Evolutionary conservation across 2,329 filamentous ascomycete genomes (phyloP), one percentile per base, ranked within the genome.

Genomic region (Pyrenophora seminiperda): DNA sequence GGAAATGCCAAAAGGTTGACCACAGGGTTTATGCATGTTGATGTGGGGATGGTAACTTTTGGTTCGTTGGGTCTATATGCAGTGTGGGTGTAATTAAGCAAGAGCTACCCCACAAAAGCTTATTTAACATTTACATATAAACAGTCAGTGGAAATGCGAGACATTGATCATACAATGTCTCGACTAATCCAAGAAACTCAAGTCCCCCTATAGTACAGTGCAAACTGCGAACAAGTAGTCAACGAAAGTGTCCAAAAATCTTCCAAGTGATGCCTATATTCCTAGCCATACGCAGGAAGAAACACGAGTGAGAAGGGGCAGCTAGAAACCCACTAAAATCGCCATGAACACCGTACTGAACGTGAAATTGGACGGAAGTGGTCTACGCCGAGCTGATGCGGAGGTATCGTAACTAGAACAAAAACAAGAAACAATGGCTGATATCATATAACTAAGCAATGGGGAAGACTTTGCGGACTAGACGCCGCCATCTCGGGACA

Each of bases 401-500:
- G 37, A 44, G 7, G 32, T 42, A 38, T 38, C 36, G 20, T 45
- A 18, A 34, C 15, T 13, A 40, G 38, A 27, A 11, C n/a, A 30
- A 29, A 41, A 27, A 39, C 11, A 24, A 41, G 34, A 11, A 18
- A 6, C 18, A 24, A 39, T 19, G 9, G 11, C 14, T n/a, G 2
- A 4, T 20, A 17, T 36, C 24, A 10, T 5, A 4, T 24, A 40
- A 7, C 53, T 36, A 65, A 44, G 66, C 71, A 4, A 62, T 68
- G 3, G 71, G 71, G 48, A 72, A 73, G 5, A 72, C 54, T 33
- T 65, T 71, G n/a, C 59, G 56, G 4, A 72, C 50, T 11, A 61
- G 56, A 7, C 68, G 63, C 37, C 58, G 61, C 67, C 67, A 72
- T 13, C 53, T 53, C 7, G 66, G 57, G 0, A 47, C 41, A 5